Evolutionary conservation across 345 rosid species (phyloP), one percentile per base, ranked within the genome.

Genomic region (Iberis pinnata): DNA sequence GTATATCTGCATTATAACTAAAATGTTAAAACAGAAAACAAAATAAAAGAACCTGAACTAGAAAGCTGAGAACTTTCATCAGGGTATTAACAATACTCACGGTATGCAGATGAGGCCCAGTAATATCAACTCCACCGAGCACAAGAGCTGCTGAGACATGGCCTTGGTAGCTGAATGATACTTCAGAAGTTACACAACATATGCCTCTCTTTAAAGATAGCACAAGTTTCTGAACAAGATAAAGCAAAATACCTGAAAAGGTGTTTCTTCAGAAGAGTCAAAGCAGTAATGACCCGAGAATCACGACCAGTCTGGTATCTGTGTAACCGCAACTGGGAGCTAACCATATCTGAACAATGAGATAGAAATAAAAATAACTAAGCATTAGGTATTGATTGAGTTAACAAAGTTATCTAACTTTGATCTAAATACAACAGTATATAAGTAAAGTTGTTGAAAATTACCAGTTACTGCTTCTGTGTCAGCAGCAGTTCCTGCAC

Each of bases 401-500:
- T n/a, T n/a, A n/a, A 39, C 18, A 40, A 0, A 43, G 18, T 12
- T 10, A 40, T 15, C 6, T 7, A 39, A 48, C n/a, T 20, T 26
- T 13, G 6, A 45, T 45, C 8, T 29, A 13, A 3, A 18, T 8
- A 1, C 13, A 45, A 11, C 19, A 47, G 25, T 25, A 39, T 3
- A 17, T 1, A 25, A 29, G 35, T 9, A 35, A 33, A 36, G 18
- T 9, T 20, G 26, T 48, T 12, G 25, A 37, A 44, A 29, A 14
- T 27, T 68, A 92, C 97, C 97, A 44, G 97, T 92, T 32, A 92
- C 99, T 38, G 97, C 97, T 78, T 88, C 98, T 1, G 98, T 85
- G 62, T 92, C 97, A 35, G 97, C 99, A 56, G 95, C 97, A 40
- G 90, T 86, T 73, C 98, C 98, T 4, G 95, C 98, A 70, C 94